Percentiles rank a stretch among this genome's conserved stretches.
phyloP scores from a whole-genome alignment of 352 stramenopile genomes.

The Globisporangium orthogonon region DNA sequence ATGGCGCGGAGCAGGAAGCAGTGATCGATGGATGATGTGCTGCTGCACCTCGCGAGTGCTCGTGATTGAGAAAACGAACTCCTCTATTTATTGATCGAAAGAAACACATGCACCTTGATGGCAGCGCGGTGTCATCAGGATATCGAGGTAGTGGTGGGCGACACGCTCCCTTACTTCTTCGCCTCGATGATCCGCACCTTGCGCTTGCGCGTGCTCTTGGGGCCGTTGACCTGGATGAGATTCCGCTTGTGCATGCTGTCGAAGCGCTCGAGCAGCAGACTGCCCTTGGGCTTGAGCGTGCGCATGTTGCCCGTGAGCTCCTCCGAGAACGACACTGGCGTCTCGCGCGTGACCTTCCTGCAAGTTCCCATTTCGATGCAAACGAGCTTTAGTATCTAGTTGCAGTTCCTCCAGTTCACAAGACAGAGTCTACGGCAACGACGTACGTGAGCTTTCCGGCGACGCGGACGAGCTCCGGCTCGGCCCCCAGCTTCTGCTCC shows the following conservation, averaged over 20 bases:
- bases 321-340: conserved; percentile 65
- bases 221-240: conserved; percentile 68
- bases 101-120: no score
- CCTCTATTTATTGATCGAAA: no score
- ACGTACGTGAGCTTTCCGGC: conserved; percentile 70
- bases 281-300: conserved; percentile 72
- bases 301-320: conserved; percentile 79
- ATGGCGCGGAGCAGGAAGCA: conserved; percentile 4
- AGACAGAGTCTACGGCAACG: background rate
- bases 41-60: no score
- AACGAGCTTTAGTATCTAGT: background rate
- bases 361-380: background rate
- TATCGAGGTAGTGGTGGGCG: background rate
- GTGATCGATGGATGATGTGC: background rate
- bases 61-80: no score
- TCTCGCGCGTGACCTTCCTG: conserved; percentile 73
- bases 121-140: background rate
- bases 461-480: conserved; percentile 58
- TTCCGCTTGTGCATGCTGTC: conserved; percentile 87
- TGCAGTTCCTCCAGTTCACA: background rate
- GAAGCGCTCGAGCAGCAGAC: conserved; percentile 74
- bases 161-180: conserved; percentile 46
- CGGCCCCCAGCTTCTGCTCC: conserved; percentile 71
- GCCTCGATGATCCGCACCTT: conserved; percentile 78
- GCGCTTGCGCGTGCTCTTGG: conserved; percentile 54